Base-by-base conservation (phyloP, 78 protist species). In the Dictyostelium purpureum region DNA sequence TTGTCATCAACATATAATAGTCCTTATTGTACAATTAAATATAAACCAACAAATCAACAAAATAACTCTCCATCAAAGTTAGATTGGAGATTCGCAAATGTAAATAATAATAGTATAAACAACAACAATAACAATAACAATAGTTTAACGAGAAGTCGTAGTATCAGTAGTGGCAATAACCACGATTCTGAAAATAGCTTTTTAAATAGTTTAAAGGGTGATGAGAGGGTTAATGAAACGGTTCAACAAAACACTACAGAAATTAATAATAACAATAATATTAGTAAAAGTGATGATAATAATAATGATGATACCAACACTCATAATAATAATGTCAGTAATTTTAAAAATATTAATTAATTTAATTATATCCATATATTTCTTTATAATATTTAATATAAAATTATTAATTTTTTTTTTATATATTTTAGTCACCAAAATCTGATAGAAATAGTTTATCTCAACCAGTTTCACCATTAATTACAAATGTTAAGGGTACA, bases 371-470 rank as follows among this genome's bases (percentile, higher is more conserved):
- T 35, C 73, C 5, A 7, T 31, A 6, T 26, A 1, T 45, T 26
- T 70, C 71, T 63, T 33, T 2, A 14, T 14, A 26, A 66, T 1
- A 33, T 40, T 7, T 28, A 38, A 0, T 40, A 16, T 28, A n/a
- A 0, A 10, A 14, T 28, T 73, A 28, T 71, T 42, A 10, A 26
- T 69, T n/a, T 28, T 45, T 42, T 26, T 45, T 45, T 3, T 26
- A 4, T 45, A 5, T 26, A 12, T 45, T 4, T 71, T 75, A 51
- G 61, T 33, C 66, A 35, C 54, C 59, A 71, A 43, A 47, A 38
- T 75, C 66, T 9, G 45, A 45, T 52, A 75, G 81, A 75, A 75
- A 51, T 51, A 51, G 61, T 52, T 47, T 47, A 35, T 51, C 67
- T 19, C 28, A 31, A 75, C 81, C 81, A 51, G 56, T 47, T 35